phyloP scores from a whole-genome alignment of 2,329 filamentous ascomycete species.

The Calycina herbarum region DNA sequence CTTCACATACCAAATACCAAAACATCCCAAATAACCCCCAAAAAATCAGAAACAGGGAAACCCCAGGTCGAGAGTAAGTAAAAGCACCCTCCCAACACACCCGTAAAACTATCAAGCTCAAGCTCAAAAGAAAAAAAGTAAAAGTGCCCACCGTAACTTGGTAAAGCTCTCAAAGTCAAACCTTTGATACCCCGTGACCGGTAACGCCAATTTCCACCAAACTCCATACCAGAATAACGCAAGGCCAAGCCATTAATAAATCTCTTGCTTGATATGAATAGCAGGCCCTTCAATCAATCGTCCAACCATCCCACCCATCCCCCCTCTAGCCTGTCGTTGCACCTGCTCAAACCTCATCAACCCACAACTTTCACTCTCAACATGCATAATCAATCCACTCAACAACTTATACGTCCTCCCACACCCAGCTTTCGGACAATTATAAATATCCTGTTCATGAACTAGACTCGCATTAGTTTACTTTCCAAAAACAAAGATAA shows the following conservation, averaged over 20 bases:
- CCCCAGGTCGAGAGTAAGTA: too few species aligned
- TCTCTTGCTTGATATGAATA: background rate
- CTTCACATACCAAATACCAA: too few species aligned
- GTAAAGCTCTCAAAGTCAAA: too few species aligned
- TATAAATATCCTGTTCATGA: constrained; percentile 47
- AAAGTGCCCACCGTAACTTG: too few species aligned
- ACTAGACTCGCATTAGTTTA: constrained; percentile 28
- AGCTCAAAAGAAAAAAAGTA: too few species aligned
- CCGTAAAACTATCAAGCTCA: too few species aligned
- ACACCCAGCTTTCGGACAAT: constrained; percentile 25
- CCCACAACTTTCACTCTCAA: constrained; percentile 34
- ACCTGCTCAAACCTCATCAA: constrained; percentile 28
- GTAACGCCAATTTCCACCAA: background rate
- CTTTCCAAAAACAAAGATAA: too few species aligned
- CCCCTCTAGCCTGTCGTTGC: constrained; percentile 20
- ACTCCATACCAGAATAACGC: background rate
- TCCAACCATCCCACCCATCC: constrained; percentile 39
- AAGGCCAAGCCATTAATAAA: background rate
- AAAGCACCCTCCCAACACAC: too few species aligned
- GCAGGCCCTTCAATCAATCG: constrained; percentile 28
- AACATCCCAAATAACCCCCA: too few species aligned
- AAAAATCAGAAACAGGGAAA: too few species aligned
- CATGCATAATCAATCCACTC: constrained; percentile 30
- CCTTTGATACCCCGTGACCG: too few species aligned
- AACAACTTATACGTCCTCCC: constrained; percentile 24